These are phyloP conservation scores for Scheffersomyces ergatensis DNA, from an alignment of 805 yeast species.

Conservation along the genomic window DNA sequence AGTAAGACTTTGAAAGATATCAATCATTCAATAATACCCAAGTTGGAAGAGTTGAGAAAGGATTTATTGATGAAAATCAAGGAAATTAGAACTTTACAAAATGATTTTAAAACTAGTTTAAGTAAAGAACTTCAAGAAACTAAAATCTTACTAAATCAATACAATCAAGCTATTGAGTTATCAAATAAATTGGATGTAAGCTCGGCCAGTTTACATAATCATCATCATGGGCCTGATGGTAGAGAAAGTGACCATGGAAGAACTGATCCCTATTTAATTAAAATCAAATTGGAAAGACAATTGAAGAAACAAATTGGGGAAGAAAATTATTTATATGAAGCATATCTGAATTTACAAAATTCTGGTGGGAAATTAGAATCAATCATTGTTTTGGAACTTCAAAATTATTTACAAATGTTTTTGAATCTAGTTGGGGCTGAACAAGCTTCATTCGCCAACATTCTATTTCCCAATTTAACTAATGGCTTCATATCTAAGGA, in stretches of 20 bases:
- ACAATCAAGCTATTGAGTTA: conserved; percentile 60
- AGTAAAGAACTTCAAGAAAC: conserved; percentile 52
- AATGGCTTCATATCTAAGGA: conserved; percentile 66
- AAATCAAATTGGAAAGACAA: conserved; percentile 69
- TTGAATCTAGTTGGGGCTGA: conserved; percentile 71
- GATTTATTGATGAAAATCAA: conserved; percentile 82
- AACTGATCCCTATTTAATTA: conserved; percentile 80
- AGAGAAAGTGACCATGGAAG: conserved; percentile 33
- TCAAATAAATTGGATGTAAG: conserved; percentile 43
- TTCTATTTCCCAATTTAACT: conserved; percentile 57
- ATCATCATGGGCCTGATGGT: conserved; percentile 7
- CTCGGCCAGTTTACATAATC: conserved; percentile 1
- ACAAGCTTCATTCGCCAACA: conserved; percentile 67
- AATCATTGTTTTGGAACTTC: conserved; percentile 83
- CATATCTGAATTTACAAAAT: conserved; percentile 79
- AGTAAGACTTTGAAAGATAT: conserved; percentile 49
- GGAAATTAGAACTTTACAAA: conserved; percentile 77
- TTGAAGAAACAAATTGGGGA: conserved; percentile 75
- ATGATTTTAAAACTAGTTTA: conserved; percentile 81
- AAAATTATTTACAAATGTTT: conserved; percentile 72
- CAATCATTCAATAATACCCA: conserved; percentile 47
- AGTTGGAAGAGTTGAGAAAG: conserved; percentile 55
- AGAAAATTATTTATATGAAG: conserved; percentile 85
- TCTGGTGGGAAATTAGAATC: conserved; percentile 85
- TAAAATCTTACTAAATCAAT: conserved; percentile 41